Evolutionary conservation across 2,329 filamentous ascomycete species (phyloP).

Genomic region (Aureobasidium mangrovei): DNA sequence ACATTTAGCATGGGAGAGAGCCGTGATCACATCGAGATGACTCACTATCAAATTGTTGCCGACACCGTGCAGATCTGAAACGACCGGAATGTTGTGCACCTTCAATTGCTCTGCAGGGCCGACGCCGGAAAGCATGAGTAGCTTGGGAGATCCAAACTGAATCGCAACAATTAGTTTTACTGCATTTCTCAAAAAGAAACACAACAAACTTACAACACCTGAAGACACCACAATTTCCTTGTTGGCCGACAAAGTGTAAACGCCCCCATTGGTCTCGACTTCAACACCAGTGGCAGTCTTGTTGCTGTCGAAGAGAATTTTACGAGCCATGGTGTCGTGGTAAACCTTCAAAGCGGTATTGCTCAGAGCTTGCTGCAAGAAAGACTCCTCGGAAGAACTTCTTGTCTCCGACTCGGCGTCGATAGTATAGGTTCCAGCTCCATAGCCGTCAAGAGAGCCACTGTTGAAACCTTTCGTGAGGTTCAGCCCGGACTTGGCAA

Average conservation of each 20-base stretch:
- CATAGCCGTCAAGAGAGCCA: too few species aligned
- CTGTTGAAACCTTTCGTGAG: too few species aligned
- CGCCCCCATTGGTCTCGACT: neutral
- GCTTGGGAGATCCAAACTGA: neutral
- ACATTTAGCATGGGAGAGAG: too few species aligned
- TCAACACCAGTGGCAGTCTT: slow-evolving; percentile 1
- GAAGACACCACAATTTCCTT: neutral
- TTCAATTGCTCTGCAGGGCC: too few species aligned
- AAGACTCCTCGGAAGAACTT: slow-evolving; percentile 21
- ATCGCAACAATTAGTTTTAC: too few species aligned
- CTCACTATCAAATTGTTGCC: too few species aligned
- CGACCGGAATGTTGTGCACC: too few species aligned
- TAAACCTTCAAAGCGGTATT: slow-evolving; percentile 1
- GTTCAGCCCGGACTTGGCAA: too few species aligned
- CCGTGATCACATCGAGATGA: too few species aligned
- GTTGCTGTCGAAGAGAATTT: slow-evolving; percentile 3
- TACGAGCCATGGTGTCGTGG: neutral
- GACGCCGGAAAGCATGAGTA: neutral
- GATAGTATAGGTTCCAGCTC: too few species aligned
- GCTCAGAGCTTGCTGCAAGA: slow-evolving; percentile 24
- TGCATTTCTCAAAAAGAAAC: too few species aligned
- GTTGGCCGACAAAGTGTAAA: neutral
- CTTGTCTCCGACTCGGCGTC: slow-evolving; percentile 9
- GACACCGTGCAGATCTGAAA: too few species aligned
- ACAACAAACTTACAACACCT: neutral